A percentile compares a stretch with the other conserved stretches of the same genome.
phyloP scores from a whole-genome alignment of 1,284 basidiomycete species.

The Phenoliferia sp. region DNA sequence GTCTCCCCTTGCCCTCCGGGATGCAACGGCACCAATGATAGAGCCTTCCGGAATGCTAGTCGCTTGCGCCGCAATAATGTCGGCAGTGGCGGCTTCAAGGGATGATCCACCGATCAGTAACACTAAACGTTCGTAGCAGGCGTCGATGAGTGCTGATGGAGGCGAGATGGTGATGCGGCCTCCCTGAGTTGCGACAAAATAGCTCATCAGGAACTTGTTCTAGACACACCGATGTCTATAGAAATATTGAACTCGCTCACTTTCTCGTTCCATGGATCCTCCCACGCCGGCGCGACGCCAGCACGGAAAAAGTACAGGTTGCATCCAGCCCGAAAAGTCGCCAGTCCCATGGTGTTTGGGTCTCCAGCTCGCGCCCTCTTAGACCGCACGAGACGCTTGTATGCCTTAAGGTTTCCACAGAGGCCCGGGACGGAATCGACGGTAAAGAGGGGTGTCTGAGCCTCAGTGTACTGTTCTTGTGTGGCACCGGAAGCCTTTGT shows the following conservation, averaged over 20 bases:
- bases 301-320: slow-evolving; percentile 32
- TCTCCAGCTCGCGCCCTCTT: slow-evolving; percentile 17
- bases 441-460: slow-evolving; percentile 23
- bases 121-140: slow-evolving; percentile 27
- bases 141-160: slow-evolving; percentile 16
- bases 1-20: slow-evolving; percentile 28
- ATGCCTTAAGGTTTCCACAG: slow-evolving; percentile 28
- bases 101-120: slow-evolving; percentile 27
- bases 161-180: slow-evolving; percentile 31
- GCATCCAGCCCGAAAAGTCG: slow-evolving; percentile 17
- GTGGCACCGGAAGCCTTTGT: slow-evolving; percentile 24
- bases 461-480: slow-evolving; percentile 28
- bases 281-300: slow-evolving; percentile 31
- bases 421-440: slow-evolving; percentile 20
- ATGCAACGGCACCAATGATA: slow-evolving; percentile 29
- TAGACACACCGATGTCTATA: not conserved
- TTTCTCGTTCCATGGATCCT: slow-evolving; percentile 33
- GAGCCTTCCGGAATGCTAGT: slow-evolving; percentile 13
- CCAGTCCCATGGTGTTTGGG: slow-evolving; percentile 19
- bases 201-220: not conserved
- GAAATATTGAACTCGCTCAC: not conserved
- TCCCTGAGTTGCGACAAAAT: slow-evolving; percentile 8
- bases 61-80: slow-evolving; percentile 11
- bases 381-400: slow-evolving; percentile 21
- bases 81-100: slow-evolving; percentile 19